Evolutionary conservation across 164 flowering plant species (phyloP).

Genomic region (Amborella trichopoda): DNA sequence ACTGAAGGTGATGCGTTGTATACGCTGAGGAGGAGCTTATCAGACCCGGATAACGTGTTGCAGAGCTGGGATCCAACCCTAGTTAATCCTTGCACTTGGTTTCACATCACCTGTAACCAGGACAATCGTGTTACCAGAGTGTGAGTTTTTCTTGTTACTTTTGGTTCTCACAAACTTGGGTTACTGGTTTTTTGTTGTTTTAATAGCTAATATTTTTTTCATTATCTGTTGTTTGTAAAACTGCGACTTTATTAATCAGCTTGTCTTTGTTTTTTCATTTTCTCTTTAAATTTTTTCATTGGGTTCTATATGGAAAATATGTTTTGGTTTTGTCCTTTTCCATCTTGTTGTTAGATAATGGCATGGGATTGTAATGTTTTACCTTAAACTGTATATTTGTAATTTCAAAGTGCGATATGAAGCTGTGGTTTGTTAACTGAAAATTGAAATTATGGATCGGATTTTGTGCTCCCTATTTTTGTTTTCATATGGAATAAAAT

Average conservation of each 20-base stretch:
- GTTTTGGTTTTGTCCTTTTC: not conserved
- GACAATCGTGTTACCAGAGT: slow-evolving; percentile 74
- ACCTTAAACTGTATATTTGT: not conserved
- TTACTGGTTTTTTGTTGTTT: not conserved
- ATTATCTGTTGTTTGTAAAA: not conserved
- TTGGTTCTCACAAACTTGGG: not conserved
- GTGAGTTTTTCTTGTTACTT: slow-evolving; percentile 21
- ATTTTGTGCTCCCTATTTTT: too few relatives aligned
- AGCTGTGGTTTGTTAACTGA: too few relatives aligned
- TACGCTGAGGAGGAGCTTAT: slow-evolving; percentile 48
- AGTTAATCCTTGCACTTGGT: slow-evolving; percentile 90
- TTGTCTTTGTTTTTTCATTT: not conserved
- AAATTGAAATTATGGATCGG: too few relatives aligned
- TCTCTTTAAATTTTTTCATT: not conserved
- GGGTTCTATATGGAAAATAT: not conserved
- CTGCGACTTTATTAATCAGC: not conserved
- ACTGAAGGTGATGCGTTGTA: slow-evolving; percentile 73
- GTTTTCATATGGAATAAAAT: too few relatives aligned
- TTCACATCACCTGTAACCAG: slow-evolving; percentile 77
- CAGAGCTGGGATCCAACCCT: slow-evolving; percentile 94
- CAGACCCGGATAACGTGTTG: slow-evolving; percentile 72
- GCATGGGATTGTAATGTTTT: not conserved
- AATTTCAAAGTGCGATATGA: not conserved
- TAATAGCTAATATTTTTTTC: not conserved
- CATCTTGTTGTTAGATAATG: not conserved